A percentile compares a stretch with the other conserved stretches of the same genome.
Conservation (phyloP, 345 rosid genomes). For the Acer yangbiense region DNA sequence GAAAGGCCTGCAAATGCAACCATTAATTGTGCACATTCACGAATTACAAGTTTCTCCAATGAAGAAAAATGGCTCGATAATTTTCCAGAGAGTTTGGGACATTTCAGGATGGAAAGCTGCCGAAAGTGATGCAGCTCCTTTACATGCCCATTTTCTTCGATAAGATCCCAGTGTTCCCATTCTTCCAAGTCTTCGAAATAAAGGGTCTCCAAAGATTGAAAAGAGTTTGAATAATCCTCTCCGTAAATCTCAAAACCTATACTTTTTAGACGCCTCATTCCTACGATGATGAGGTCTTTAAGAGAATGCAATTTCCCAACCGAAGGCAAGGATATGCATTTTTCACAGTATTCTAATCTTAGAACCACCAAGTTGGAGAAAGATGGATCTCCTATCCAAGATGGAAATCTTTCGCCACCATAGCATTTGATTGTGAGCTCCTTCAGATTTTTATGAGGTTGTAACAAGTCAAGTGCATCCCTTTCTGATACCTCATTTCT, state of each 20-base stretch:
- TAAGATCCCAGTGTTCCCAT: neutral
- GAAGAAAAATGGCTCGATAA: too few relatives aligned
- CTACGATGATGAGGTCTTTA: neutral
- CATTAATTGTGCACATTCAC: neutral
- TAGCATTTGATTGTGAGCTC: neutral
- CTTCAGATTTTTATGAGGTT: neutral
- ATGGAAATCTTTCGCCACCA: neutral
- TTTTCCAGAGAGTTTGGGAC: too few relatives aligned
- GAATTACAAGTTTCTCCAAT: neutral
- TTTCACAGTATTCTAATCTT: neutral
- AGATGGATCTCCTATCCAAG: neutral
- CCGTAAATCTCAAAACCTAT: neutral
- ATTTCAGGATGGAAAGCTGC: neutral
- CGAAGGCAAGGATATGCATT: neutral
- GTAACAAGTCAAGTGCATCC: constrained; percentile 1
- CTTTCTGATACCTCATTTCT: neutral
- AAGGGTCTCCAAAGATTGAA: neutral
- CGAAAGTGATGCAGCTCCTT: neutral
- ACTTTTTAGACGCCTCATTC: neutral
- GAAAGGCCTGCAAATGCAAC: neutral
- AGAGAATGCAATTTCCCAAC: neutral
- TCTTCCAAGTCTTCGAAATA: neutral
- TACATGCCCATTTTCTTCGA: neutral
- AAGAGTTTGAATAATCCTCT: neutral
- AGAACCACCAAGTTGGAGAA: neutral